A percentile compares a stretch with the other conserved stretches of the same genome.
Evolutionary conservation across 2,329 filamentous ascomycete species (phyloP).

Genomic region (Cladosporium velox): DNA sequence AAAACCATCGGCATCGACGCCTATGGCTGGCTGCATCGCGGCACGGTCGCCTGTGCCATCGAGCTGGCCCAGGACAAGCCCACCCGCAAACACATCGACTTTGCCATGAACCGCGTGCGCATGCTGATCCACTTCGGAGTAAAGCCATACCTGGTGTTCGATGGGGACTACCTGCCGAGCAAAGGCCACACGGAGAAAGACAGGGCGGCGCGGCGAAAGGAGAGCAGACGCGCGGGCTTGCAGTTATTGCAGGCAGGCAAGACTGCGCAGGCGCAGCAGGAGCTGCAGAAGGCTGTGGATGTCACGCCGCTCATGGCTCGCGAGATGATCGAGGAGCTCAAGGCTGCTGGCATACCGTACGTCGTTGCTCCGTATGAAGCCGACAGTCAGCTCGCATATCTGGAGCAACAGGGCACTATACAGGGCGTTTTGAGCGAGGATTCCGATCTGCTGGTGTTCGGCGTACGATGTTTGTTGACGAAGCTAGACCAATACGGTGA

Average conservation of each 20-base stretch:
- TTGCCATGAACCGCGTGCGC: conserved; percentile 82
- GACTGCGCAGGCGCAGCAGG: conserved; percentile 73
- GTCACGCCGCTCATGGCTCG: conserved; percentile 95
- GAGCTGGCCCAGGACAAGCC: conserved; percentile 87
- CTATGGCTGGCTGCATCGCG: conserved; percentile 97
- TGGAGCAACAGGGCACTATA: conserved; percentile 82
- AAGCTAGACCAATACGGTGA: conserved; percentile 94
- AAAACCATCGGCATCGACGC: conserved; percentile 93
- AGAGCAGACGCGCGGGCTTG: conserved; percentile 73
- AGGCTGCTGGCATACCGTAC: conserved; percentile 76
- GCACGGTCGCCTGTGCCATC: conserved; percentile 84
- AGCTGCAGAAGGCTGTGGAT: conserved; percentile 93
- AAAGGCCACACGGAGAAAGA: conserved; percentile 85
- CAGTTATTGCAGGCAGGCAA: conserved; percentile 83
- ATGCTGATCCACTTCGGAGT: conserved; percentile 95
- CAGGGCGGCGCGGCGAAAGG: conserved; percentile 71
- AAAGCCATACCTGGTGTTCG: conserved; percentile 93
- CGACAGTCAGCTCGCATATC: conserved; percentile 92
- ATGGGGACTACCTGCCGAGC: conserved; percentile 91
- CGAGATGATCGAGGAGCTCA: conserved; percentile 86
- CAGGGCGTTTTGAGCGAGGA: conserved; percentile 92
- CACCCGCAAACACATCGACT: conserved; percentile 86
- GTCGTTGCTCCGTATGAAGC: conserved; percentile 97
- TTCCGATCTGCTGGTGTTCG: conserved; percentile 93
- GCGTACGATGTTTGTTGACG: conserved; percentile 84